Percentiles rank a stretch among this genome's conserved stretches.
Conservation (phyloP, 441 rosid species). For the Populus hybrid region DNA sequence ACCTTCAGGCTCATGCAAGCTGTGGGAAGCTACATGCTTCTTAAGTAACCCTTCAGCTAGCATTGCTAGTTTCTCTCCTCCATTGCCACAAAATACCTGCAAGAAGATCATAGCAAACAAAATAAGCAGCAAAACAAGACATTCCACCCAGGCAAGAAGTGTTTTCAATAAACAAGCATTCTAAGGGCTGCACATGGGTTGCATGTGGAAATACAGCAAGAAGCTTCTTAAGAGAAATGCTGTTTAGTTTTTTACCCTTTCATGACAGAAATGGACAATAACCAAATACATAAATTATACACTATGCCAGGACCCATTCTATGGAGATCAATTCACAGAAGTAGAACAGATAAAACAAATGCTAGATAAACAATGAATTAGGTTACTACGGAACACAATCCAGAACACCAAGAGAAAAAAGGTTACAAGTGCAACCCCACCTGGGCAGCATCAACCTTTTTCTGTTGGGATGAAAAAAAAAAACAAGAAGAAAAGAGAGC, state of each 20-base stretch:
- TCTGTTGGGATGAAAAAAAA: too few species aligned
- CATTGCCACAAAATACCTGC: slow-evolving; percentile 87
- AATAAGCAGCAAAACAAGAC: slow-evolving; percentile 3
- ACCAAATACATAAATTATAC: not conserved
- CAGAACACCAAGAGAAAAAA: not conserved
- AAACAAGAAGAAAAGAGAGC: not conserved
- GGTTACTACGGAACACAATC: not conserved
- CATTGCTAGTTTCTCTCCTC: slow-evolving; percentile 78
- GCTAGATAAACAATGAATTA: not conserved
- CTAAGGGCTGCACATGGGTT: not conserved
- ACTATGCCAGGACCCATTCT: not conserved
- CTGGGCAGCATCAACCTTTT: too few species aligned
- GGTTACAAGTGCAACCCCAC: not conserved
- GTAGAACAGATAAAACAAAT: not conserved
- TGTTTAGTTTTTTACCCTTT: not conserved
- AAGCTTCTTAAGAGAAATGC: not conserved
- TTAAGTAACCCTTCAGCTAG: slow-evolving; percentile 93
- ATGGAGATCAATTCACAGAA: not conserved
- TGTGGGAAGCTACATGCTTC: slow-evolving; percentile 88
- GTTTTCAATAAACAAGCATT: not conserved
- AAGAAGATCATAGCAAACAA: slow-evolving; percentile 14
- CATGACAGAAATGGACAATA: not conserved
- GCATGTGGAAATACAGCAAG: not conserved
- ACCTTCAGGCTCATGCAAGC: slow-evolving; percentile 99
- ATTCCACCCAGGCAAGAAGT: not conserved